These are phyloP conservation scores for Physcomitrium patens DNA, from an alignment of 225 moss, liverwort and hornwort species.

Conservation along the genomic window DNA sequence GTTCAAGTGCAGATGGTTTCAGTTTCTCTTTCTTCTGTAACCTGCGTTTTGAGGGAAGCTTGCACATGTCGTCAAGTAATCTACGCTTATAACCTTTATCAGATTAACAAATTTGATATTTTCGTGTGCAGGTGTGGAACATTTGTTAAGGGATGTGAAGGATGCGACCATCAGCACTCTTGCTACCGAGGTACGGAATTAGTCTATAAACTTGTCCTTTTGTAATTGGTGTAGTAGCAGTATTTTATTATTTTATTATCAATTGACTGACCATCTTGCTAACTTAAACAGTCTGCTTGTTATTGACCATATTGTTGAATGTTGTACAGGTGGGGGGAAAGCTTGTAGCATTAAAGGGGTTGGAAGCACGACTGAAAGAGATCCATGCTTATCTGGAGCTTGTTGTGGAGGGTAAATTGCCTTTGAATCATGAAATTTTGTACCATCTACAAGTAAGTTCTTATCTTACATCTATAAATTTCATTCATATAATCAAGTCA, in stretches of 20 bases:
- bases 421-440: slow-evolving; percentile 95
- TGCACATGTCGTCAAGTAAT: background rate
- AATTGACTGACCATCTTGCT: background rate
- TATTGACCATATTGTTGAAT: slow-evolving; percentile 24
- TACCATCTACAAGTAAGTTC: slow-evolving; percentile 87
- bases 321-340: slow-evolving; percentile 86
- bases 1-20: slow-evolving; percentile 7
- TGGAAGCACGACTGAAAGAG: slow-evolving; percentile 94
- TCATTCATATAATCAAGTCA: slow-evolving; percentile 4
- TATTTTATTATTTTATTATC: background rate
- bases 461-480: background rate
- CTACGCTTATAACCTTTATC: background rate
- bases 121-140: slow-evolving; percentile 81
- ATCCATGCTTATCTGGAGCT: slow-evolving; percentile 95
- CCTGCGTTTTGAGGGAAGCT: background rate
- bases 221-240: background rate
- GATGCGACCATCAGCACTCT: slow-evolving; percentile 99
- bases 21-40: slow-evolving; percentile 4
- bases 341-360: slow-evolving; percentile 93
- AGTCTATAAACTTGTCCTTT: background rate
- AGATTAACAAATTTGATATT: slow-evolving; percentile 13
- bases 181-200: slow-evolving; percentile 81
- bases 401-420: slow-evolving; percentile 93
- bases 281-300: slow-evolving; percentile 2
- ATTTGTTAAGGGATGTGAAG: slow-evolving; percentile 94